phyloP scores from a whole-genome alignment of 176 grass and related monocot species.

The Carex kokanica region DNA sequence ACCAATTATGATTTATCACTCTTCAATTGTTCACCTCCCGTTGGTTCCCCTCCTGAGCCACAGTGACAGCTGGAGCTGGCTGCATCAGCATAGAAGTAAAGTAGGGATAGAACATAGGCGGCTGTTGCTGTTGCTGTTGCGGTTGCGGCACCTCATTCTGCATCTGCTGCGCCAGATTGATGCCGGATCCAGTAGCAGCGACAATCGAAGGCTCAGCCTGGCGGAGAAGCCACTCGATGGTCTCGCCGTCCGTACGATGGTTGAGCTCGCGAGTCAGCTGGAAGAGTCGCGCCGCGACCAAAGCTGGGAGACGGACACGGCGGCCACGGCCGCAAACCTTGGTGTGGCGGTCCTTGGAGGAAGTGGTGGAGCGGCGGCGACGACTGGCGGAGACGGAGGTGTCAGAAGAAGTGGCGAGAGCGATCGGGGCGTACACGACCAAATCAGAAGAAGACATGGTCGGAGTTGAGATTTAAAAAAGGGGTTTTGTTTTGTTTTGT shows the following conservation, averaged over 20 bases:
- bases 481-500: no score
- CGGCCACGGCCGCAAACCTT: conserved; percentile 73
- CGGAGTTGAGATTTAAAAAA: not conserved
- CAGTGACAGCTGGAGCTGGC: not conserved
- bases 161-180: conserved; percentile 38
- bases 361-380: conserved; percentile 17
- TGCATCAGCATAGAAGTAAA: conserved; percentile 56
- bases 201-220: conserved; percentile 87
- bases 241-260: conserved; percentile 72
- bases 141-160: not conserved
- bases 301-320: conserved; percentile 67
- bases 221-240: conserved; percentile 89
- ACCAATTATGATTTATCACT: not conserved
- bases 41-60: conserved; percentile 5
- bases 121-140: no score
- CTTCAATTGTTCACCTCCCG: conserved; percentile 10
- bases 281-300: conserved; percentile 76
- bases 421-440: conserved; percentile 46
- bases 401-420: conserved; percentile 36
- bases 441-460: conserved; percentile 41
- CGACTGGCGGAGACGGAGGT: not conserved
- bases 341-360: conserved; percentile 49
- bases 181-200: conserved; percentile 67
- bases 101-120: conserved; percentile 27
- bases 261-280: conserved; percentile 84